Evolutionary conservation across 2,329 filamentous ascomycete species (phyloP).

Genomic region (Fusarium mexicanum): DNA sequence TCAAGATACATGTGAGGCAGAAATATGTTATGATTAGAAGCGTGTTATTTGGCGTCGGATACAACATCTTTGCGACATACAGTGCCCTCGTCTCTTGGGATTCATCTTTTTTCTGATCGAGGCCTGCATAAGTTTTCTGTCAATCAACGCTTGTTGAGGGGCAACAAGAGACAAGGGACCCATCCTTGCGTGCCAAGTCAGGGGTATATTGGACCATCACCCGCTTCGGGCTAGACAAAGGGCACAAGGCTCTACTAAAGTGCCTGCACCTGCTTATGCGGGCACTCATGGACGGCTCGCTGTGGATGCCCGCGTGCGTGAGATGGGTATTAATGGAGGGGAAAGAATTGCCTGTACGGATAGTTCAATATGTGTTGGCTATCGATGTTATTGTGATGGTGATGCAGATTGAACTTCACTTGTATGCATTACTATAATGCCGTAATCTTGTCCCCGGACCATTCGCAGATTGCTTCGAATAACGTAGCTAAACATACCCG

Average conservation of each 20-base stretch:
- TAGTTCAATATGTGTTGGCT: background rate
- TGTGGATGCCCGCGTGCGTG: constrained; percentile 26
- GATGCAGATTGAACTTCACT: background rate
- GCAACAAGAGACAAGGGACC: constrained; percentile 7
- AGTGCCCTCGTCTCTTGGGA: background rate
- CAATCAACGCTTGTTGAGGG: constrained; percentile 17
- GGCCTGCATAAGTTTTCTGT: constrained; percentile 10
- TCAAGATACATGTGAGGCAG: background rate
- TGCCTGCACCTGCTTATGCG: constrained; percentile 39
- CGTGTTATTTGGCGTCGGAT: background rate
- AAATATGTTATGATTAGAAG: background rate
- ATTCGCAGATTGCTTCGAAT: background rate
- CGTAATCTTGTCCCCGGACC: background rate
- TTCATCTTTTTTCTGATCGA: background rate
- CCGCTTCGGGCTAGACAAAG: constrained; percentile 28
- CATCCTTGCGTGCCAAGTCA: constrained; percentile 32
- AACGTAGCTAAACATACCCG: background rate
- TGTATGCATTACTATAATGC: background rate
- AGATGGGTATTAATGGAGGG: constrained; percentile 18
- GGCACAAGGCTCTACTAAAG: constrained; percentile 37
- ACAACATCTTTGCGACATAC: background rate
- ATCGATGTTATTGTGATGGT: background rate
- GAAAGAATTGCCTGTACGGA: background rate
- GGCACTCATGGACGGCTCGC: constrained; percentile 30
- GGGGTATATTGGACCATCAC: constrained; percentile 35